Evolutionary conservation across 495 filamentous ascomycete species (phyloP), one percentile per base, ranked within the genome.

Genomic region (Massariosphaeria phaeospora): DNA sequence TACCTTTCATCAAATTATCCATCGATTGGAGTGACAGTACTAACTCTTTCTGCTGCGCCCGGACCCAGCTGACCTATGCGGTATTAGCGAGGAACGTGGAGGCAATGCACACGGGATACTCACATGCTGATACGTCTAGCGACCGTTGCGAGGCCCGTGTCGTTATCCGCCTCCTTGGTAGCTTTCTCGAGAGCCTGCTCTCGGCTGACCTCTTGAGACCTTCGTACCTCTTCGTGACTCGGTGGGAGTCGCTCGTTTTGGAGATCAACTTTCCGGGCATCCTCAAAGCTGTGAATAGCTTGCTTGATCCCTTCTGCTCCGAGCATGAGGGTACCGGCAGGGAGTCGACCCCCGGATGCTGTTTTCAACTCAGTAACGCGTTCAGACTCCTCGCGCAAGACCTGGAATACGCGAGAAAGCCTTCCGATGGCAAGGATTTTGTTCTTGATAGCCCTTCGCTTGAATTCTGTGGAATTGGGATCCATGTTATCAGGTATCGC

Each of bases 301-400:
- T 96, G 89, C 76, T 97, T 98, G 73, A 98, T 98, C 27, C 93
- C 93, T 70, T 97, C 93, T 0, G 93, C 90, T 42, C 93, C 93
- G 23, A 98, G 81, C 91, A 98, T 97, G 40, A 98, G 81, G 18
- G 94, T 98, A 45, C 93, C 93, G 11, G 91, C 87, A 3, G 93
- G 93, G 47, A 98, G 81, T 69, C 91, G 83, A 34, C 94, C 93
- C 44, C 93, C 93, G 48, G 90, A 84, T 26, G 89, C 93, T 26
- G 91, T 96, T 79, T 98, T 98, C 69, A 98, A 81, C 70, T 98
- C 93, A 33, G 90, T 95, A 48, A 98, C 90, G 54, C 87, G 79
- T 74, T 98, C 93, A 2, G 91, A 95, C 69, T 98, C 94, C 69
- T 98, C 93, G 64, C 93, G 88, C 57, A 98, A 74, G 23, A 98